phyloP scores from a whole-genome alignment of 2,329 filamentous ascomycete species.

The Akanthomyces dipterigenus region DNA sequence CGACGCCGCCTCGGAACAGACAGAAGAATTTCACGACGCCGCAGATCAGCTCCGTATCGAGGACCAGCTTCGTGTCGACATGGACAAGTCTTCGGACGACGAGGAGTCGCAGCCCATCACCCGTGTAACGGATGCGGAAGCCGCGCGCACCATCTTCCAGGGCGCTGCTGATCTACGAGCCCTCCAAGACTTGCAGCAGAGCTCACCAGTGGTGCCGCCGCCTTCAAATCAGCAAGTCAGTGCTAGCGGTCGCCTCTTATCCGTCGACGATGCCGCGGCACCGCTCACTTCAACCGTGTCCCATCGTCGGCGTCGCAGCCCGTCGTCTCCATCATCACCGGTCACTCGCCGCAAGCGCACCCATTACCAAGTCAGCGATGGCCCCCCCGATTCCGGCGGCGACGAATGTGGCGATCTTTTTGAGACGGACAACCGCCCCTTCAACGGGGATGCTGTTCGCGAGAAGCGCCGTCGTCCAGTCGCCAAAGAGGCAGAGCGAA shows the following conservation, averaged over 20 bases:
- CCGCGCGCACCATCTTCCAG: neutral
- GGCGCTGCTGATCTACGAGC: neutral
- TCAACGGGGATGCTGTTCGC: conserved; percentile 17
- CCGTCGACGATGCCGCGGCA: neutral
- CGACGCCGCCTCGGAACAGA: neutral
- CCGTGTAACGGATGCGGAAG: neutral
- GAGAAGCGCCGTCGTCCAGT: conserved; percentile 13
- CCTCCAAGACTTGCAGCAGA: neutral
- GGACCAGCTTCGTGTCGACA: conserved; percentile 17
- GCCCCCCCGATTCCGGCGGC: conserved; percentile 13
- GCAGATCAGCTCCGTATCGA: conserved; percentile 16
- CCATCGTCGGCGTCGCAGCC: neutral
- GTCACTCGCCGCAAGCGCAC: neutral
- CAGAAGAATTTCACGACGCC: conserved; percentile 1
- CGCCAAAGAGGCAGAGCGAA: neutral
- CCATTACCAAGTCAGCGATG: neutral
- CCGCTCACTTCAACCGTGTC: neutral
- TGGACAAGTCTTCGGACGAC: conserved; percentile 17
- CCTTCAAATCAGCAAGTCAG: neutral
- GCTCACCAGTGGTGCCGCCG: neutral
- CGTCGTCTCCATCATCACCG: neutral
- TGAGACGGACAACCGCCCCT: conserved; percentile 22
- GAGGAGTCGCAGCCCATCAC: conserved; percentile 13
- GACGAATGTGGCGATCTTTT: conserved; percentile 22
- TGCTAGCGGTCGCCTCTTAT: neutral